These are phyloP conservation scores for Paramecium tetraurelia DNA, from an alignment of 73 alveolate species.

Conservation along the genomic window DNA sequence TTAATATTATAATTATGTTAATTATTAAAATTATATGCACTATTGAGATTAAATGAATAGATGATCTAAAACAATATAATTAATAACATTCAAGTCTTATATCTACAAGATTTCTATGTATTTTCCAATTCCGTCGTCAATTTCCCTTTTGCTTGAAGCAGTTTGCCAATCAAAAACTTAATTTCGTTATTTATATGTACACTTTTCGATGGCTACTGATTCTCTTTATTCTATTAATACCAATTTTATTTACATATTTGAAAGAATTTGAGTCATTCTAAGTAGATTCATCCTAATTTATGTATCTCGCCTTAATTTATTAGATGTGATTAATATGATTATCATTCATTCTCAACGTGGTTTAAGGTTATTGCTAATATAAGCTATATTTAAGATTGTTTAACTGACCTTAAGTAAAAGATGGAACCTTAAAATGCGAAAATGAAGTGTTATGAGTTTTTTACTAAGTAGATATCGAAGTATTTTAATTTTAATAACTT, in stretches of 20 bases:
- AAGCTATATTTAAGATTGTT: not conserved
- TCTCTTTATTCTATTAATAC: conserved; percentile 27
- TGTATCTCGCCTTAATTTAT: not conserved
- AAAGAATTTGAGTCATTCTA: not conserved
- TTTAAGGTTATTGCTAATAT: not conserved
- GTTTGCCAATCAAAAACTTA: conserved; percentile 39
- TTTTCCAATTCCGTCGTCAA: conserved; percentile 8
- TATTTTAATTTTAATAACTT: conserved; percentile 19
- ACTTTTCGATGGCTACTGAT: conserved; percentile 36
- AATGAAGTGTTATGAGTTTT: conserved; percentile 35
- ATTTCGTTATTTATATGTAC: conserved; percentile 49
- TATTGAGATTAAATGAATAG: not conserved
- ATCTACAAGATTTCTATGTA: conserved; percentile 33
- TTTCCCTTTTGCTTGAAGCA: conserved; percentile 38
- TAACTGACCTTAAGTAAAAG: not conserved
- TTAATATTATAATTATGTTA: not conserved
- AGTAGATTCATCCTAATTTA: conserved; percentile 5
- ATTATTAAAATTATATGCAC: not conserved
- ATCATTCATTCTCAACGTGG: conserved; percentile 44
- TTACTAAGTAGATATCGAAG: not conserved
- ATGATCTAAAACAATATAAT: not conserved
- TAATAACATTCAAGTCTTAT: not conserved
- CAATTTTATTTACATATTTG: not conserved
- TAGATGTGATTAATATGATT: not conserved
- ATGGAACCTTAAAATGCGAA: conserved; percentile 21